Conservation (phyloP, 2,329 filamentous ascomycete species). For the Amphichorda felina region DNA sequence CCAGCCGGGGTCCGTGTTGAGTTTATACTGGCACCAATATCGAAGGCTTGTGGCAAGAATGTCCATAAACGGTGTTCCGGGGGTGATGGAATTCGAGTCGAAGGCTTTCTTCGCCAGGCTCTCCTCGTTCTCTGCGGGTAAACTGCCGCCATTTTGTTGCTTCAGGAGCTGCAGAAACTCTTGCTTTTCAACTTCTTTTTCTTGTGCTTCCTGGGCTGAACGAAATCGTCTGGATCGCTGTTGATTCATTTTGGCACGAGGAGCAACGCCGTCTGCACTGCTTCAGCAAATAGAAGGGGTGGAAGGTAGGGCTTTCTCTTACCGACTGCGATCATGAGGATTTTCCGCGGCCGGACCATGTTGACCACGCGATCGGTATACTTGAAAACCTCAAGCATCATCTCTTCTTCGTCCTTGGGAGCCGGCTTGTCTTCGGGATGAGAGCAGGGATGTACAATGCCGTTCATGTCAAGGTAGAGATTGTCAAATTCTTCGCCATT, state of each 20-base stretch:
- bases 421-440: conserved; percentile 90
- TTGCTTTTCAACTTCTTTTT: conserved; percentile 85
- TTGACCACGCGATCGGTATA: conserved; percentile 99
- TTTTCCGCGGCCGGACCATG: conserved; percentile 92
- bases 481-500: conserved; percentile 99
- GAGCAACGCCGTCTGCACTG: conserved; percentile 75
- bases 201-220: conserved; percentile 83
- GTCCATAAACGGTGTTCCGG: conserved; percentile 97
- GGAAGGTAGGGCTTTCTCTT: conserved; percentile 18
- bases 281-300: conserved; percentile 12
- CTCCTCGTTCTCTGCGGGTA: conserved; percentile 49
- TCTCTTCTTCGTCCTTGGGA: conserved; percentile 90
- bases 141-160: conserved; percentile 57
- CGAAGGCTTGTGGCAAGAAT: conserved; percentile 80
- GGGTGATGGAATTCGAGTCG: conserved; percentile 79
- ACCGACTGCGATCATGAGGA: conserved; percentile 96
- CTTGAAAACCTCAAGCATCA: conserved; percentile 98
- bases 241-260: conserved; percentile 99
- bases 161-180: conserved; percentile 78
- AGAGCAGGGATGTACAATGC: conserved; percentile 96
- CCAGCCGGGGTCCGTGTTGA: conserved; percentile 95
- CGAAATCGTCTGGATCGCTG: conserved; percentile 93
- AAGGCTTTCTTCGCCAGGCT: conserved; percentile 76
- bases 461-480: conserved; percentile 97
- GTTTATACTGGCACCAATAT: conserved; percentile 96